Percentiles rank a stretch among this genome's conserved stretches.
phyloP scores from a whole-genome alignment of 225 moss, liverwort and hornwort genomes.

The Pleurozium schreberi region DNA sequence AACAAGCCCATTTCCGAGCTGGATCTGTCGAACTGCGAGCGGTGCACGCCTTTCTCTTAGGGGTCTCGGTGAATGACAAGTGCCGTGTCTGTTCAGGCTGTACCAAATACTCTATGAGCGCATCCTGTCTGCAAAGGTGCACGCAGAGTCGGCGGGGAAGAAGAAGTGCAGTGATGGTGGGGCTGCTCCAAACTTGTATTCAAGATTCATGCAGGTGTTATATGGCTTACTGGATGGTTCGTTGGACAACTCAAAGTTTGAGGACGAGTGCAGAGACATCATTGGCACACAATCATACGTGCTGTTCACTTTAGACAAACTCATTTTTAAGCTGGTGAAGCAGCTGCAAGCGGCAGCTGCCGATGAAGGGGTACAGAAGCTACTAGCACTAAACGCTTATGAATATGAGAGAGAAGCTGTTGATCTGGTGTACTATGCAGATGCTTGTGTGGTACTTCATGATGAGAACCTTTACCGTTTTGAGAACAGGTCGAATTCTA shows the following conservation, averaged over 20 bases:
- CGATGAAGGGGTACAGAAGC: conserved; percentile 68
- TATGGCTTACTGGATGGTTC: conserved; percentile 75
- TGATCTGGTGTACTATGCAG: conserved; percentile 72
- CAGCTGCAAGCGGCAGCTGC: conserved; percentile 78
- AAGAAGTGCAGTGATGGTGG: conserved; percentile 59
- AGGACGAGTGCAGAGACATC: conserved; percentile 88
- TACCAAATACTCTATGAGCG: conserved; percentile 78
- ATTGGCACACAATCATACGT: conserved; percentile 93
- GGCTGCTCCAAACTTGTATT: conserved; percentile 61
- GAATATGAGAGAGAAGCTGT: conserved; percentile 59
- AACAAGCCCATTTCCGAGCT: conserved; percentile 94
- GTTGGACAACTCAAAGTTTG: conserved; percentile 78
- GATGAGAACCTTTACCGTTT: conserved; percentile 85
- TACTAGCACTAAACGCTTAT: conserved; percentile 60
- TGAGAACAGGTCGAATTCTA: conserved; percentile 65
- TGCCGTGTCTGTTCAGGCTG: conserved; percentile 3
- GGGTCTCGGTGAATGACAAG: not conserved
- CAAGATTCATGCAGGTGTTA: conserved; percentile 65
- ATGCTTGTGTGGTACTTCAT: conserved; percentile 60
- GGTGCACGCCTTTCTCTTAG: conserved; percentile 50
- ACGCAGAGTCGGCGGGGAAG: conserved; percentile 55
- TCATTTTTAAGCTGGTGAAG: conserved; percentile 94
- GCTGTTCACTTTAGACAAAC: conserved; percentile 82
- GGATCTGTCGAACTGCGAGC: conserved; percentile 84
- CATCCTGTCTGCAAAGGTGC: conserved; percentile 72